These are phyloP conservation scores for Leccinum laetum DNA, from an alignment of 1,284 basidiomycete genomes.

Conservation along the genomic window DNA sequence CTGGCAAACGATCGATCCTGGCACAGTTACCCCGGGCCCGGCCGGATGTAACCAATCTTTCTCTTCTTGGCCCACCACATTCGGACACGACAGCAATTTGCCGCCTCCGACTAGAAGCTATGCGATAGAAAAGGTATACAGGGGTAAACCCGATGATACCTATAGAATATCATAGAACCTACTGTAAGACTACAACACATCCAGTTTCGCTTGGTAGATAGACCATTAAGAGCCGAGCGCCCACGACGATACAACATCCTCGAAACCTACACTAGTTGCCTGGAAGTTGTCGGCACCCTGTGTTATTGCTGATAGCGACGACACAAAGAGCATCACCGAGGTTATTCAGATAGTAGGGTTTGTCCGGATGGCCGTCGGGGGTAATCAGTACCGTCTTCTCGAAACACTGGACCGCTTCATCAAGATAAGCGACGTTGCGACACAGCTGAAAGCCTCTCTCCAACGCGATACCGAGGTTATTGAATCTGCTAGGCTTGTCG, in stretches of 20 bases:
- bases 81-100: too few relatives aligned
- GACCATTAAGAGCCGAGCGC: slow-evolving; percentile 4
- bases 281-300: neutral
- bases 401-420: neutral
- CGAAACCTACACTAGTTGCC: neutral
- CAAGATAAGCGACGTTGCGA: neutral
- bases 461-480: slow-evolving; percentile 9
- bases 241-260: neutral
- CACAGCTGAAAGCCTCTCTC: neutral
- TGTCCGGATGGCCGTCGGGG: neutral
- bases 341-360: neutral
- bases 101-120: too few relatives aligned
- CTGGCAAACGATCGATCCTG: too few relatives aligned
- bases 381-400: neutral
- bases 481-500: neutral
- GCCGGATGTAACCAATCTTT: too few relatives aligned
- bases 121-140: too few relatives aligned
- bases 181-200: too few relatives aligned
- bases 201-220: too few relatives aligned
- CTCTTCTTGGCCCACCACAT: too few relatives aligned
- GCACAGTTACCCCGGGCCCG: too few relatives aligned
- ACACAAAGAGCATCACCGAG: neutral
- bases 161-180: too few relatives aligned
- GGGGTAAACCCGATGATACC: too few relatives aligned
- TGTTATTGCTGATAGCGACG: neutral